Base-by-base conservation (phyloP, 2,329 filamentous ascomycete species). In the Ambrosiella cleistominuta region DNA sequence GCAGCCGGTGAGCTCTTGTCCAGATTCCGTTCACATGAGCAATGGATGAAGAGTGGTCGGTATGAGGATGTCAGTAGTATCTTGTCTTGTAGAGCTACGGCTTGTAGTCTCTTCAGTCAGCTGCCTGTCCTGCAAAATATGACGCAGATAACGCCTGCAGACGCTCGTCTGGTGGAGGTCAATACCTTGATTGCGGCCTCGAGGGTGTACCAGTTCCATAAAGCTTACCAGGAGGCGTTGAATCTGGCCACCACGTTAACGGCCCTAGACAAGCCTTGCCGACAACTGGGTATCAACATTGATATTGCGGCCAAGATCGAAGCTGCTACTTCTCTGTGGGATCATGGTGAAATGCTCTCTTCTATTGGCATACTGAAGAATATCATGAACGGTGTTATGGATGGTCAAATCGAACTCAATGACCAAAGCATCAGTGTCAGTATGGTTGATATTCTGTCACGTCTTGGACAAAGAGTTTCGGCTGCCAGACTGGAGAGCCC, bases 401-500 rank as follows among this genome's bases (percentile, higher is more conserved):
- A 47, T 15, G n/a, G 44, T 17, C 11, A 15, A 13, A 9, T 78
- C 85, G 75, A 80, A 36, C 69, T 87, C 1, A 79, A 79, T 57
- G 80, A 78, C 60, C 86, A 94, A 67, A 80, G 79, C 0, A 80
- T 95, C 50, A 71, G 76, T 1, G 78, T 95, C 37, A 88, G 83
- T 56, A 78, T 81, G 51, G 81, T 91, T 1, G 86, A 91, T 62
- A 71, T 98, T 36, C 77, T 97, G 37, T 88, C 91, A 2, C 91
- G 88, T 67, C 81, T 95, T 62, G 93, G 88, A 0, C 83, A 93
- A 65, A 88, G 91, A 66, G 81, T 95, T 45, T 95, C 91, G 0
- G 84, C 94, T 64, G 93, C 93, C 15, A 82, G 88, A 45, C 76
- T 98, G 3, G 89, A 95, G 68, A 95, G 91, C 63, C 88, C 94